Base-by-base conservation (phyloP, 2,329 filamentous ascomycete species). In the Diaporthe sp. region DNA sequence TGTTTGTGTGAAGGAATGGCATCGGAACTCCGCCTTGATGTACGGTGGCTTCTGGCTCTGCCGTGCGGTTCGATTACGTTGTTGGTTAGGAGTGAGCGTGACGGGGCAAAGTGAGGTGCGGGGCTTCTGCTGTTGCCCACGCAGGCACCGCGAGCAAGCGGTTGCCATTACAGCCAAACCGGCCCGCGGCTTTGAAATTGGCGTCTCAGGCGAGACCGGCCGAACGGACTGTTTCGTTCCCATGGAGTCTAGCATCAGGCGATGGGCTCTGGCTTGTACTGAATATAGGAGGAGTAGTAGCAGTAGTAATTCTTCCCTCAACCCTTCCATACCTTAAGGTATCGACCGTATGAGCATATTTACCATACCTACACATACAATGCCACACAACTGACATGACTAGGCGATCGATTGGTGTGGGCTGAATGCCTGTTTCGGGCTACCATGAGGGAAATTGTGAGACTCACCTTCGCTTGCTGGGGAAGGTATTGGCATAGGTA, bases 281-380 rank as follows among this genome's bases (percentile, higher is more conserved):
- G 57, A 73, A 57, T 63, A 65, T 12, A 73, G 61, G 42, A 51
- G 58, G 39, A 65, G 42, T 22, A 65, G 61, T 51, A 53, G 53
- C 42, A 49, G 61, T 47, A 51, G 58, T 55, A 73, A 72, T 73
- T 65, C 47, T 73, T 73, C 58, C 58, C 71, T 73, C 71, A 73
- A 53, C 71, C 28, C n/a, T 55, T 65, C 28, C 42, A 17, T 39
- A 31, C 57, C 28, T 63, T 22, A 22, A 39, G 34, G 65, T 28
- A 28, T 55, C 65, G 49, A 70, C 49, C 25, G 17, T 34, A 42
- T 42, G 15, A 42, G 49, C 34, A 42, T 42, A 70, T 13, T 39
- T 55, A 37, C 31, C 22, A 34, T 55, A 70, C 31, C 47, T 55
- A 70, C 31, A 55, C 3, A 55, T 31, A 31, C 34, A 22, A 3